Evolutionary conservation across 2,329 filamentous ascomycete genomes (phyloP).

Genomic region (Leptographium radiaticola): DNA sequence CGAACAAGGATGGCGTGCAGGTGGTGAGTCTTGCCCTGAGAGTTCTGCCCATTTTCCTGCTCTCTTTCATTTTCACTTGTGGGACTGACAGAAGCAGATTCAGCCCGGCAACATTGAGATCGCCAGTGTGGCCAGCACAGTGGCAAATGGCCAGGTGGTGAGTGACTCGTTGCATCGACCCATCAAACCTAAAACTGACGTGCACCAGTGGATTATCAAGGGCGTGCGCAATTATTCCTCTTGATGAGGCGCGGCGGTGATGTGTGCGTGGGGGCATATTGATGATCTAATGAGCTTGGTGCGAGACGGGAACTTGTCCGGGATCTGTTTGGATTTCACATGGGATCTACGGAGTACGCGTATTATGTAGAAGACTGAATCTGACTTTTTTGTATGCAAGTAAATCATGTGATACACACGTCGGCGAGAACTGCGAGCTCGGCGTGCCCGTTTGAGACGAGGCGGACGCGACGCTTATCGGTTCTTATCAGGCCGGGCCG

Average conservation of each 20-base stretch:
- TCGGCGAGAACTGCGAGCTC: not conserved
- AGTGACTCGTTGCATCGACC: slow-evolving; percentile 13
- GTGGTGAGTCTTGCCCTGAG: slow-evolving; percentile 34
- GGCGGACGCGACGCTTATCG: slow-evolving; percentile 7
- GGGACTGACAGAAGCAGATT: slow-evolving; percentile 32
- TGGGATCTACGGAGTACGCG: no score
- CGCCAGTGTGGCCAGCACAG: slow-evolving; percentile 56
- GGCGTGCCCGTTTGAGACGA: no score
- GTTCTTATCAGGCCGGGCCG: slow-evolving; percentile 10
- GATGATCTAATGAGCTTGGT: no score
- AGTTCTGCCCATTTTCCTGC: not conserved
- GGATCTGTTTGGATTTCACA: no score
- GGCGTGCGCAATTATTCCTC: slow-evolving; percentile 32
- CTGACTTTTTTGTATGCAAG: no score
- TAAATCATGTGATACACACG: no score
- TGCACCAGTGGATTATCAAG: slow-evolving; percentile 49
- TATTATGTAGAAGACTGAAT: no score
- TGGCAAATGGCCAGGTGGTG: slow-evolving; percentile 75
- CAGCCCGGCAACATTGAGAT: slow-evolving; percentile 75
- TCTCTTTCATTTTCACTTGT: not conserved
- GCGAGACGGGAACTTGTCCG: no score
- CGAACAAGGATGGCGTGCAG: slow-evolving; percentile 48
- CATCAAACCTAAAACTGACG: slow-evolving; percentile 7
- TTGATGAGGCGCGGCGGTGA: not conserved
- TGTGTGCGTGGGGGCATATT: no score